These are phyloP conservation scores for Brassica carinata DNA, from an alignment of 345 rosid species.

Conservation along the genomic window DNA sequence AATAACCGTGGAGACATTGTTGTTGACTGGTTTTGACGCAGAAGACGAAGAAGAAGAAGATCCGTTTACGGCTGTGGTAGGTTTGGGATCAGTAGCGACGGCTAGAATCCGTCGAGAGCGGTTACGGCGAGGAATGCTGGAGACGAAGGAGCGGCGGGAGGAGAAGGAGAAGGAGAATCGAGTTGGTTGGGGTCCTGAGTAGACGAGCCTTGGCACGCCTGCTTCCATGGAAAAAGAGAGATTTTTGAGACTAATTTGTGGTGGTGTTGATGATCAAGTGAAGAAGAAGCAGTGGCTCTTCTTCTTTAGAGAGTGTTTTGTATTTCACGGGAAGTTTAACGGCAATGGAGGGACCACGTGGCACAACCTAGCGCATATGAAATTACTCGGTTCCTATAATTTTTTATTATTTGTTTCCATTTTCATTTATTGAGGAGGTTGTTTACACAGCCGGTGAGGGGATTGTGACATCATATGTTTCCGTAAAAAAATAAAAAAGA, in stretches of 20 bases:
- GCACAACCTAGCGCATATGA: slow-evolving; percentile 39
- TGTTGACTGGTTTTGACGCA: slow-evolving; percentile 51
- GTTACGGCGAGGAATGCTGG: slow-evolving; percentile 39
- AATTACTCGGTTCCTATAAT: neutral
- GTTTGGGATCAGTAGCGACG: slow-evolving; percentile 77
- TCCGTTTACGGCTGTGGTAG: slow-evolving; percentile 50
- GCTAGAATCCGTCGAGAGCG: slow-evolving; percentile 54
- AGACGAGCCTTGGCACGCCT: slow-evolving; percentile 59
- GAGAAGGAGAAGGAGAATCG: slow-evolving; percentile 43
- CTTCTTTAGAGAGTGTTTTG: neutral
- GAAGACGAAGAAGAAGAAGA: slow-evolving; percentile 33
- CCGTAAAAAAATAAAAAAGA: neutral
- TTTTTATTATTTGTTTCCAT: neutral
- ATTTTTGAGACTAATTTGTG: neutral
- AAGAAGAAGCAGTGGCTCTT: slow-evolving; percentile 23
- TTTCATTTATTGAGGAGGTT: neutral
- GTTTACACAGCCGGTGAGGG: neutral
- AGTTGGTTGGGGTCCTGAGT: slow-evolving; percentile 54
- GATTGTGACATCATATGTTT: neutral
- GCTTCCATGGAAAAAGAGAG: slow-evolving; percentile 49
- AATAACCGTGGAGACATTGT: slow-evolving; percentile 66
- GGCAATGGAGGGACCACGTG: slow-evolving; percentile 57
- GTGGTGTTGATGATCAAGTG: neutral
- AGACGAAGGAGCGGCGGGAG: slow-evolving; percentile 28
- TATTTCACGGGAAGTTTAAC: slow-evolving; percentile 23